These are phyloP conservation scores for Trametes polyzona DNA, from an alignment of 1,284 basidiomycete genomes.

Conservation along the genomic window DNA sequence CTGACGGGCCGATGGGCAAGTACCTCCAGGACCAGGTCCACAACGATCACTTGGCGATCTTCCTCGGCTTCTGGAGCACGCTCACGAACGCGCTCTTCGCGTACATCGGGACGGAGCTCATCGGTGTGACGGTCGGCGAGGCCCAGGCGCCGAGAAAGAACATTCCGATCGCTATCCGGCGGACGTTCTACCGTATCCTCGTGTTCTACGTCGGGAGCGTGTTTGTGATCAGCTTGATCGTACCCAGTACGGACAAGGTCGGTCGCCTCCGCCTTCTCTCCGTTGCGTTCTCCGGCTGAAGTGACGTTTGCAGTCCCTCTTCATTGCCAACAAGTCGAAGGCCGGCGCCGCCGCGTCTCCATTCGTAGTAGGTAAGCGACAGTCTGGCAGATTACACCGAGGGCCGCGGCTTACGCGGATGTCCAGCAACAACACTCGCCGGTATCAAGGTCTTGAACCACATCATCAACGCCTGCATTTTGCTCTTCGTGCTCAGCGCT, in stretches of 20 bases:
- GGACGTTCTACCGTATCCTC: conserved; percentile 60
- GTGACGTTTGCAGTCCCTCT: conserved; percentile 41
- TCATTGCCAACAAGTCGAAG: conserved; percentile 61
- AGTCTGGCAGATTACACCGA: too few species aligned
- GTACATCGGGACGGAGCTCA: conserved; percentile 63
- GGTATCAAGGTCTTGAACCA: conserved; percentile 66
- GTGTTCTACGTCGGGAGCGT: conserved; percentile 76
- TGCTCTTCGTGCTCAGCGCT: conserved; percentile 76
- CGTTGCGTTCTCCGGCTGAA: neutral
- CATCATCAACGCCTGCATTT: conserved; percentile 75
- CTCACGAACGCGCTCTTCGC: conserved; percentile 53
- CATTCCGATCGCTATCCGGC: conserved; percentile 58
- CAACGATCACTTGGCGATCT: conserved; percentile 49
- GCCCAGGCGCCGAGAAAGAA: conserved; percentile 61
- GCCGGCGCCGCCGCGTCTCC: conserved; percentile 75
- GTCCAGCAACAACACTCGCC: conserved; percentile 46
- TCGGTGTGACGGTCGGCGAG: conserved; percentile 48
- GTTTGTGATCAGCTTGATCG: conserved; percentile 71
- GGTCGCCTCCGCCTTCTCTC: conserved; percentile 5
- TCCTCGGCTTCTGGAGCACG: conserved; percentile 66
- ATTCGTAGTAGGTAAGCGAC: conserved; percentile 69
- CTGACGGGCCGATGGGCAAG: conserved; percentile 40
- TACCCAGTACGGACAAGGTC: conserved; percentile 40
- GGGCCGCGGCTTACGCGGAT: too few species aligned
- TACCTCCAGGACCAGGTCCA: conserved; percentile 50